Evolutionary conservation across 352 stramenopile genomes (phyloP), one percentile per base, ranked within the genome.

Genomic region (Globisporangium orthogonon): DNA sequence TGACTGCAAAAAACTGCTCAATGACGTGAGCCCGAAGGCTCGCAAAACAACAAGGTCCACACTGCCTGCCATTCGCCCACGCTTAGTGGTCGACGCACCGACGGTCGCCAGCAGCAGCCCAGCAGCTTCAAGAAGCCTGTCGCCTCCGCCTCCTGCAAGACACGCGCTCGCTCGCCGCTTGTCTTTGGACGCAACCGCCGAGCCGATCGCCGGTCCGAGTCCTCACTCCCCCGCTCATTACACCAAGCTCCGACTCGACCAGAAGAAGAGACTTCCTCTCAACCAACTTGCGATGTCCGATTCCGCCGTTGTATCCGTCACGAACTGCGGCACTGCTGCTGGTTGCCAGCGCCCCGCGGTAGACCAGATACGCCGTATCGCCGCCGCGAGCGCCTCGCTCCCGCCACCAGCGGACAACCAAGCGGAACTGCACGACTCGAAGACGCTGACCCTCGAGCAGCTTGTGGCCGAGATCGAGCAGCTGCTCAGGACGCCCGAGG

Each of bases 381-480:
- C 41, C 5, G 57, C 62, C 3, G 39, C 31, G 28, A 30, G 28
- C 18, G 28, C 52, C 6, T 13, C 41, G 15, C 15, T 41, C 23
- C 15, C 43, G 37, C 56, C 17, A 30, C 14, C n/a, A n/a, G 17
- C 29, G 4, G 50, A 65, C 37, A 53, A 67, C 33, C 53, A 63
- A 31, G 17, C n/a, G 4, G 29, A 54, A 1, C 43, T 17, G 31
- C 4, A 28, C 23, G 30, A 28, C 10, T 13, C 40, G 41, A 62
- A 55, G 46, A 40, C 52, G 54, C 56, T 82, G 15, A 65, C 55
- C 29, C 63, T 83, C 10, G 31, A 60, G 44, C 39, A 83, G 59
- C 67, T 86, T 33, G 70, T 86, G 13, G 72, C 73, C 28, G 62
- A 70, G 28, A 56, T 83, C 23, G 70, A 86, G 29, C 62, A 51